phyloP scores from a whole-genome alignment of 2,329 filamentous ascomycete genomes.

The Xylaria sp. region DNA sequence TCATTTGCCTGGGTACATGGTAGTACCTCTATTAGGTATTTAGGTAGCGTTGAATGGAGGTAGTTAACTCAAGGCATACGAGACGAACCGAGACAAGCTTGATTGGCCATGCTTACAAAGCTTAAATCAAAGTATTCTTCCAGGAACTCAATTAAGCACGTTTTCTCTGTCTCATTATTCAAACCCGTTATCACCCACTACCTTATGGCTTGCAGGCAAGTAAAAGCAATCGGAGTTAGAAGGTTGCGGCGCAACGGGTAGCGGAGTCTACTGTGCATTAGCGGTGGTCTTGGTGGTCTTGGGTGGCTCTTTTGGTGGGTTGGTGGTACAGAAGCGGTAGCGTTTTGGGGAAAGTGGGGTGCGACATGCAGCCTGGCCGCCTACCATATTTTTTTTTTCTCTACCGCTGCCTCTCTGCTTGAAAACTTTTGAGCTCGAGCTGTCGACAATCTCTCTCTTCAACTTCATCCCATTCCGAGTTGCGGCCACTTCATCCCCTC shows the following conservation, averaged over 20 bases:
- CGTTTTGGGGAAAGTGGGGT: constrained; percentile 44
- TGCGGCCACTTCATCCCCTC: constrained; percentile 2
- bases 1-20: no score
- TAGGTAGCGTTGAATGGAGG: not conserved
- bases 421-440: constrained; percentile 34
- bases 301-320: constrained; percentile 5
- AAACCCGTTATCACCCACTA: not conserved
- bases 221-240: not conserved
- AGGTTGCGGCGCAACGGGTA: constrained; percentile 36
- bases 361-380: constrained; percentile 33
- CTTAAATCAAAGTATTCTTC: not conserved
- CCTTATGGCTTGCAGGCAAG: not conserved
- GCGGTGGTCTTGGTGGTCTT: not conserved
- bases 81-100: not conserved
- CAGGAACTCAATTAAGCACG: not conserved
- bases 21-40: no score
- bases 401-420: constrained; percentile 19
- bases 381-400: constrained; percentile 38
- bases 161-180: not conserved
- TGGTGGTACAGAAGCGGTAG: constrained; percentile 37
- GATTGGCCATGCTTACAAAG: not conserved
- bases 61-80: not conserved
- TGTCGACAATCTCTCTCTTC: constrained; percentile 17
- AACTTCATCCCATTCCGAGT: constrained; percentile 16
- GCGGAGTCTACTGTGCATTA: constrained; percentile 29